Evolutionary conservation across 78 protist genomes (phyloP), one percentile per base, ranked within the genome.

Genomic region (Chrysochromulina tobinii): DNA sequence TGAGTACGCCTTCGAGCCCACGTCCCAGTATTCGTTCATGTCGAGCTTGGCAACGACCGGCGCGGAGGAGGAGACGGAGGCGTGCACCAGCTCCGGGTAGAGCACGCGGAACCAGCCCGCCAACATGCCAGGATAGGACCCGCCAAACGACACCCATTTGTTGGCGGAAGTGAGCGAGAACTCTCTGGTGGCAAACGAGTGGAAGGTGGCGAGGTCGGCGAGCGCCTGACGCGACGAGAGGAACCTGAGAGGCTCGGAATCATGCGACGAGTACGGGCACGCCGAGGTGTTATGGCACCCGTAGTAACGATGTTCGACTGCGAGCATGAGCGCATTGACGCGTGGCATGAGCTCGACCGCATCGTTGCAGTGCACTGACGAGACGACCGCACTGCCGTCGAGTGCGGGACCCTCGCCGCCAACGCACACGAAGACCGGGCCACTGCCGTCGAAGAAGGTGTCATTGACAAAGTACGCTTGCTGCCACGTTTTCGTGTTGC

Each of bases 171-270:
- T 66, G 20, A 87, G 72, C 2, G 23, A 0, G 77, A 48, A 81
- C 9, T 11, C 58, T 3, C 50, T 90, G 59, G 57, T 59, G 6
- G 90, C 61, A 54, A 50, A 83, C 85, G 89, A 57, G 53, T 88
- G 59, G 55, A 95, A 91, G 27, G 64, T 50, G 64, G 94, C 96
- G 68, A 90, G 87, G 69, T 96, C 97, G 0, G 95, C 96, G 48
- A 96, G 73, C 5, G 97, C 97, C 88, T 96, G 97, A 83, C 92
- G 55, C 23, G 94, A 85, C 2, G 94, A 90, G 55, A 94, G 85
- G 15, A 11, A 88, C 21, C 64, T 77, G 18, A 96, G 90, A 9
- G 75, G 11, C 17, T 9, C 0, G 51, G 72, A 1, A 20, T 72
- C 61, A 0, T 3, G 4, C 54, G 58, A 17, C 18, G 68, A 0